Conservation (phyloP, 495 filamentous ascomycete species). For the Evernia prunastri region DNA sequence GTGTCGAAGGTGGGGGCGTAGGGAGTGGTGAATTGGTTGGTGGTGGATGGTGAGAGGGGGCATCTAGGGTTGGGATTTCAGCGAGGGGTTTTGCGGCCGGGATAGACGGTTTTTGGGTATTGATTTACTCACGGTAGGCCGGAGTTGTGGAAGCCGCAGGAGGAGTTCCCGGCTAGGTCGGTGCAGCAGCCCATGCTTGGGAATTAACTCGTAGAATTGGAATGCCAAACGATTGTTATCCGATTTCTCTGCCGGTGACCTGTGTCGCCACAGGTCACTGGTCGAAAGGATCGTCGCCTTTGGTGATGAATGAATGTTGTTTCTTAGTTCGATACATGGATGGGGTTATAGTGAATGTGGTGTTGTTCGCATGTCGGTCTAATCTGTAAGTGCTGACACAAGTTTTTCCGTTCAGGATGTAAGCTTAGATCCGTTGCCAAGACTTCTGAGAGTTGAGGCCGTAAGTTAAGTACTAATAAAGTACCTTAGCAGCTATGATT, state of each 20-base stretch:
- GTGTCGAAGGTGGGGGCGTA: background rate
- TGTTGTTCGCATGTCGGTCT: background rate
- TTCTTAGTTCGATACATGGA: background rate
- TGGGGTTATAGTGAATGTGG: background rate
- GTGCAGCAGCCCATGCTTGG: background rate
- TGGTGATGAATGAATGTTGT: background rate
- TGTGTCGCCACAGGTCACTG: background rate
- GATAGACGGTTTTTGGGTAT: background rate
- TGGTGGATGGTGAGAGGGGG: background rate
- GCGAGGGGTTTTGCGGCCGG: background rate
- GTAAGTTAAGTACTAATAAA: no score
- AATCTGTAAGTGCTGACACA: background rate
- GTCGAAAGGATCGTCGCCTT: background rate
- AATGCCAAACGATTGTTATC: background rate
- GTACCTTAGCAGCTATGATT: no score
- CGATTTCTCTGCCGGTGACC: background rate
- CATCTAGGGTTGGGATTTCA: background rate
- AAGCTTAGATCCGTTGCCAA: background rate
- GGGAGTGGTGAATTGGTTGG: background rate
- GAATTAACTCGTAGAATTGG: no score
- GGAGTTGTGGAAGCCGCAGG: conserved; percentile 2
- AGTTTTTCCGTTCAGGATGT: no score
- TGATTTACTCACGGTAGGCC: conserved; percentile 4
- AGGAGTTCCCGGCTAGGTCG: background rate
- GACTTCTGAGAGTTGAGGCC: background rate